Base-by-base conservation (phyloP, 768 basidiomycete genomes). In the Kwoniella pini region DNA sequence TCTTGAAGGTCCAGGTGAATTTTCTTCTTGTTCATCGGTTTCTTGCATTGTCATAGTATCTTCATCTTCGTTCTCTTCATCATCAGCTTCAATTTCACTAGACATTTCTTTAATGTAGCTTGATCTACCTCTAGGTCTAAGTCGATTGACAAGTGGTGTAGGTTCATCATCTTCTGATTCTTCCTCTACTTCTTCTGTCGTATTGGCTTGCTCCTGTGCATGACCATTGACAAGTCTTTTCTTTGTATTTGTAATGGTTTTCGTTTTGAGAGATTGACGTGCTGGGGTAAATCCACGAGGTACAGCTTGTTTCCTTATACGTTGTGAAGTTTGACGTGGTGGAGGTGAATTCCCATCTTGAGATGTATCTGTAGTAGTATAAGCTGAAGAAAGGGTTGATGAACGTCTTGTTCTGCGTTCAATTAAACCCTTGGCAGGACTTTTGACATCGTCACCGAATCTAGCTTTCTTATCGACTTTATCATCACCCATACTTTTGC, bases 391-490 rank as follows among this genome's bases (percentile, higher is more conserved):
- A 3, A 55, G 27, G 1, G 67, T 69, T 1, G 72, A 74, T 15
- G 72, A 68, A 38, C 65, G 55, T 1, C 70, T 55, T 30, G 31
- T 27, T 21, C 57, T 52, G 17, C 49, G 45, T 22, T 56, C 36
- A 11, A 57, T 11, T 13, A 66, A 33, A 1, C 53, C 66, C 19
- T 67, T 56, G 3, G 60, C 68, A 3, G 74, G 74, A 54, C 74
- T 76, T 48, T 69, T 69, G 3, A 74, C 62, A 21, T 64, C 63
- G 33, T 64, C 68, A 7, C 66, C 68, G 54, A 76, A 76, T 45
- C 72, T 58, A 17, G 74, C 74, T 38, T 60, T 65, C 26, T 65
- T 62, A 7, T 67, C 67, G 13, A 58, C 63, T 39, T 63, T 63
- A 4, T 52, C 54, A n/a, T 53, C 50, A 2, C 52, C 61, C 53